phyloP scores from a whole-genome alignment of 441 rosid genomes.

The Adansonia rubrostipa region DNA sequence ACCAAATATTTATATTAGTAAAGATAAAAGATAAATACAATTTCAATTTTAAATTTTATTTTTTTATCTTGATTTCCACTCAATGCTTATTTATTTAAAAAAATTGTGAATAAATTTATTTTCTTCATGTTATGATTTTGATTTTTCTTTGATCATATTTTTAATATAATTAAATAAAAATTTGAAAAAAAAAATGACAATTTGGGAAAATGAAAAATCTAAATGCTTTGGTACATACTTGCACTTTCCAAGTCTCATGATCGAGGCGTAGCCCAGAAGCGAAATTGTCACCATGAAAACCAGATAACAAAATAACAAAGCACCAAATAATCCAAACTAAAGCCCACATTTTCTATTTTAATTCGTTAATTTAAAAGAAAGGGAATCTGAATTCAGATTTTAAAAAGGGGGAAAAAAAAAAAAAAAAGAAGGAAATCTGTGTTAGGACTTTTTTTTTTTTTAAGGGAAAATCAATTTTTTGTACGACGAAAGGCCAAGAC shows the following conservation, averaged over 20 bases:
- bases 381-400: background rate
- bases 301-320: conserved; percentile 6
- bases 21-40: background rate
- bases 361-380: background rate
- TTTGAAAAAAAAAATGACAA: background rate
- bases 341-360: background rate
- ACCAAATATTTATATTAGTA: background rate
- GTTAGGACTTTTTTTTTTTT: conserved; percentile 18
- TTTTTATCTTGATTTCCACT: background rate
- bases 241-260: background rate
- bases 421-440: background rate
- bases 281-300: conserved; percentile 7
- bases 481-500: conserved; percentile 45
- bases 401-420: background rate
- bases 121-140: background rate
- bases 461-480: conserved; percentile 60
- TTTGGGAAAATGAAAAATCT: background rate
- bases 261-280: background rate
- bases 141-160: background rate
- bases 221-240: background rate
- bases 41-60: background rate
- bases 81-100: no score
- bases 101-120: background rate
- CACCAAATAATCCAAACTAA: conserved; percentile 10
- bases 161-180: background rate